Base-by-base conservation (phyloP, 2,329 filamentous ascomycete species). In the Colletotrichum sp. region DNA sequence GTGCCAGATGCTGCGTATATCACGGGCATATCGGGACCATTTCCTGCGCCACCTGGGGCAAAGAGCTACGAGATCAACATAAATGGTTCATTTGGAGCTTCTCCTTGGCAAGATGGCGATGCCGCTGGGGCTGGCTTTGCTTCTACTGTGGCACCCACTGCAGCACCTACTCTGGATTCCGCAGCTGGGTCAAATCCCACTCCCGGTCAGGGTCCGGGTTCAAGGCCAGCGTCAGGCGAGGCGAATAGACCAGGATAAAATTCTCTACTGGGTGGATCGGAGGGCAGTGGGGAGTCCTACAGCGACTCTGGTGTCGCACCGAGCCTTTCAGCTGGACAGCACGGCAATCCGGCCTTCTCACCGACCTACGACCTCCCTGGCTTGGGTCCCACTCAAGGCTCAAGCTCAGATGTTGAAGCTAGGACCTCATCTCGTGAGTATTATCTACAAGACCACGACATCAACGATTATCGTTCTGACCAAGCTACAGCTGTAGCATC, bases 361-460 rank as follows among this genome's bases (percentile, higher is more conserved):
- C 52, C 52, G 52, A 57, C 6, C 25, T 3, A 57, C 52, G 7
- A 22, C 22, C 0, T 57, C 52, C 25, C 52, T 16, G 1, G 22
- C 7, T 0, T 57, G 7, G 22, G 52, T 57, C 52, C 22, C 15
- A 57, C 4, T 57, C 52, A 57, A 57, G 13, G 52, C 52, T 27
- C 52, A 57, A 57, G 4, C 52, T 57, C 25, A 6, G 52, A 2
- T 57, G 6, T 16, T 6, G 52, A 57, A 13, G 22, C 22, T 0
- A 57, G 0, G 22, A 22, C 52, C 52, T 57, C 52, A 27, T 57
- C 0, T 57, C 22, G 52, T 57, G 52, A 57, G 52, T 57, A 57
- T 57, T 3, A 22, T 57, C 0, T 16, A 57, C 12, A 3, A 16
- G 22, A 57, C 25, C 52, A 5, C 4, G 16, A 0, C 0, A 16